Evolutionary conservation across 352 stramenopile genomes (phyloP).

Genomic region (Globisporangium nodosum): DNA sequence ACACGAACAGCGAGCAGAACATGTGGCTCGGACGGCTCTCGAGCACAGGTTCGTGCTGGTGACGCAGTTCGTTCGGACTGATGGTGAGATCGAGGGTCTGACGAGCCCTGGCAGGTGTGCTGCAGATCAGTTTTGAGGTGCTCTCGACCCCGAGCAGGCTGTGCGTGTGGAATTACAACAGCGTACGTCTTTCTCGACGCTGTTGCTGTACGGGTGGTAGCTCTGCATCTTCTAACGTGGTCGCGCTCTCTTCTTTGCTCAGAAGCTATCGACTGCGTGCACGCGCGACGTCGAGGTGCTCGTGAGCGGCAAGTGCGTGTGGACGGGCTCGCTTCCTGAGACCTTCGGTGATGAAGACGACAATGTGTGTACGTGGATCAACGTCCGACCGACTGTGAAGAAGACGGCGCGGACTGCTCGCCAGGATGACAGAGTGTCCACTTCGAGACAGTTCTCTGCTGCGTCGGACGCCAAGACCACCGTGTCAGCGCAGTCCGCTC

Average conservation of each 20-base stretch:
- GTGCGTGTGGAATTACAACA: constrained; percentile 83
- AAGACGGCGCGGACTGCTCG: constrained; percentile 29
- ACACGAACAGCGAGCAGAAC: constrained; percentile 64
- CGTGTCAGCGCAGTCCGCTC: background rate
- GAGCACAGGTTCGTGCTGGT: constrained; percentile 28
- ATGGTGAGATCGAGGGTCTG: background rate
- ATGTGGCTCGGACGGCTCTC: constrained; percentile 74
- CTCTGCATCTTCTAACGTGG: background rate
- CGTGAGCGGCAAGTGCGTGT: constrained; percentile 51
- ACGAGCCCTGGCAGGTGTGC: constrained; percentile 20
- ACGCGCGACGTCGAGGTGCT: constrained; percentile 64
- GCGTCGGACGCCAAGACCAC: background rate
- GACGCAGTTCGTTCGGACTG: background rate
- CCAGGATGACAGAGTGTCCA: constrained; percentile 1
- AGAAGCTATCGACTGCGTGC: constrained; percentile 42
- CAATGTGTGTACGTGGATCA: constrained; percentile 65
- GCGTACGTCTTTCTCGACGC: constrained; percentile 22
- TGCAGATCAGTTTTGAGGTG: constrained; percentile 56
- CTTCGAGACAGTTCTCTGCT: background rate
- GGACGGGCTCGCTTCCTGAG: constrained; percentile 71
- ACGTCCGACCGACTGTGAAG: constrained; percentile 25
- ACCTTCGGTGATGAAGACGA: constrained; percentile 64
- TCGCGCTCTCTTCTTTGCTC: background rate
- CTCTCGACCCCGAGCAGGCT: constrained; percentile 42
- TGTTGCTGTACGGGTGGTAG: background rate